Evolutionary conservation across 306 rosid species (phyloP).

Genomic region (Luffa acutangula): DNA sequence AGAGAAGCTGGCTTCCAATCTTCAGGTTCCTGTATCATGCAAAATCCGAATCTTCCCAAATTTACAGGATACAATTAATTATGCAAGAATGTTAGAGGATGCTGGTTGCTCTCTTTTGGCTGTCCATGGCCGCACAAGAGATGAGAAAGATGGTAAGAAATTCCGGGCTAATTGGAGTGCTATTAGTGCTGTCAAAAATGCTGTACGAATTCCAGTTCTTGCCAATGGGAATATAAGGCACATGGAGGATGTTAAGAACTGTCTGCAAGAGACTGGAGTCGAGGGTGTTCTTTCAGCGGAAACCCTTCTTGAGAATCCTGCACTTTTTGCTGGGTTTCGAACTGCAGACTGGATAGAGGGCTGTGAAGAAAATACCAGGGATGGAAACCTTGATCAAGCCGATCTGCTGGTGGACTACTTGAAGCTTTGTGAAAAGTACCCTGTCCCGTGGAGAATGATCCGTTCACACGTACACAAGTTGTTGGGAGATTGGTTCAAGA

Average conservation of each 20-base stretch:
- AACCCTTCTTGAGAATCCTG: conserved; percentile 89
- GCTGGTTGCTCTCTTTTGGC: conserved; percentile 90
- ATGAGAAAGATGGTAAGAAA: conserved; percentile 81
- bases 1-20: conserved; percentile 69
- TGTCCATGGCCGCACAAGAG: conserved; percentile 87
- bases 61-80: conserved; percentile 63
- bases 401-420: conserved; percentile 71
- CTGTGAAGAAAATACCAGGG: conserved; percentile 23
- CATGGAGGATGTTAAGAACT: conserved; percentile 33
- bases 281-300: conserved; percentile 57
- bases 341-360: conserved; percentile 52
- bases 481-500: conserved; percentile 90
- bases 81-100: conserved; percentile 87
- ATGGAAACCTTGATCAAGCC: conserved; percentile 63
- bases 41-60: conserved; percentile 84
- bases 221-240: conserved; percentile 52
- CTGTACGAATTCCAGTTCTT: conserved; percentile 56
- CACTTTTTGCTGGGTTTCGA: conserved; percentile 78
- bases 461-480: conserved; percentile 86
- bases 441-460: conserved; percentile 91
- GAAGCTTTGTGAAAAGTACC: conserved; percentile 69
- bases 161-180: conserved; percentile 84
- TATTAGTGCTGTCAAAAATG: conserved; percentile 69
- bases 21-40: conserved; percentile 84
- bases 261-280: conserved; percentile 37